phyloP scores from a whole-genome alignment of 495 filamentous ascomycete species.

The Lophium mytilinum region DNA sequence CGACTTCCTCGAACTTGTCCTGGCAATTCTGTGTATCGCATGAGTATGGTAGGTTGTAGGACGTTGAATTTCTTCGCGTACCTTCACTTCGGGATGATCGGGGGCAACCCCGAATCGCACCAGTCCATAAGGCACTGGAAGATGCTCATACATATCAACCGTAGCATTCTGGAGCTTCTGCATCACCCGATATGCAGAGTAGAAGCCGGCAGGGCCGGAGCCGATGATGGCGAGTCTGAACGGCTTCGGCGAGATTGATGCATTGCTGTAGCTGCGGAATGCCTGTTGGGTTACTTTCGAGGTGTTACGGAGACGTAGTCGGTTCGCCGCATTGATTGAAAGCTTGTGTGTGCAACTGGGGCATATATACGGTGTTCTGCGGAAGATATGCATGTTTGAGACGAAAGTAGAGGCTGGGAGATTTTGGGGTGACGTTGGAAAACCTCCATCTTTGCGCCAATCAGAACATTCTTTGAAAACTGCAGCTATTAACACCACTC shows the following conservation, averaged over 20 bases:
- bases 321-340: neutral
- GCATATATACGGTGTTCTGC: slow-evolving; percentile 18
- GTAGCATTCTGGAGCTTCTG: slow-evolving; percentile 58
- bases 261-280: slow-evolving; percentile 14
- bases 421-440: neutral
- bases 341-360: slow-evolving; percentile 8
- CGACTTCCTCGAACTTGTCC: slow-evolving; percentile 85
- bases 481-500: too few species aligned
- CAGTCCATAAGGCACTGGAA: slow-evolving; percentile 87
- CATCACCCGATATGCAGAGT: slow-evolving; percentile 79
- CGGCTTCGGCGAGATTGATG: slow-evolving; percentile 36
- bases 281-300: neutral
- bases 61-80: slow-evolving; percentile 31
- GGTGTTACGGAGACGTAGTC: neutral
- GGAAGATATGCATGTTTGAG: slow-evolving; percentile 1
- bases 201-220: slow-evolving; percentile 94
- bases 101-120: slow-evolving; percentile 91
- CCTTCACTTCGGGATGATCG: slow-evolving; percentile 97
- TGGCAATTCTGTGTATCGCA: slow-evolving; percentile 66
- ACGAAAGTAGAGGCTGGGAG: neutral
- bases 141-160: slow-evolving; percentile 92
- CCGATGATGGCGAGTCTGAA: slow-evolving; percentile 83
- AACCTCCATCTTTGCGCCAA: neutral
- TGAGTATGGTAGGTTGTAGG: neutral
- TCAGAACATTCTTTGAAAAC: too few species aligned